phyloP scores from a whole-genome alignment of 345 rosid genomes.

The Pelargonium nanum region DNA sequence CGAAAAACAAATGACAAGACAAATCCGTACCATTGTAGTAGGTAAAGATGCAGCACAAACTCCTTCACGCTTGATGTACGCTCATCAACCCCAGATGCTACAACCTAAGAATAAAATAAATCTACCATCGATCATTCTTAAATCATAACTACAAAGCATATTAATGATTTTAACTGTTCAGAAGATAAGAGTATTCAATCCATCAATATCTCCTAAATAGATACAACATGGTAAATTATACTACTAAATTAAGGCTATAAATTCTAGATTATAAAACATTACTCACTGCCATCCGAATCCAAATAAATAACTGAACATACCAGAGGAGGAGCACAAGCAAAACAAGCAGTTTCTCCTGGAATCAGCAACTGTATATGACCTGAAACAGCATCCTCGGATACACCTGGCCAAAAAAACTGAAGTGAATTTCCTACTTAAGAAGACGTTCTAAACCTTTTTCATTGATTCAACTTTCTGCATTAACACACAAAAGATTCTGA shows the following conservation, averaged over 20 bases:
- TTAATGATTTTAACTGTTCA: background rate
- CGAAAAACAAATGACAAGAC: background rate
- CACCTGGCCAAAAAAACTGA: conserved; percentile 43
- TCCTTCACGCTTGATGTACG: conserved; percentile 86
- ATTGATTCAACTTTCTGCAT: background rate
- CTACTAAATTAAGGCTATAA: background rate
- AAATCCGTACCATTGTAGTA: conserved; percentile 60
- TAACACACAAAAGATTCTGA: background rate
- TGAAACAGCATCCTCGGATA: conserved; percentile 96
- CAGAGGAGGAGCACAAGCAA: conserved; percentile 97
- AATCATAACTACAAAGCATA: background rate
- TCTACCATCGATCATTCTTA: conserved; percentile 1
- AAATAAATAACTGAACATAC: conserved; percentile 28
- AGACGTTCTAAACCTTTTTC: background rate
- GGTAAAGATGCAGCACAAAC: conserved; percentile 97
- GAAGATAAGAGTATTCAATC: background rate
- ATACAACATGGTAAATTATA: background rate
- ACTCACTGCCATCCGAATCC: conserved; percentile 1
- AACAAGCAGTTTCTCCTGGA: conserved; percentile 97
- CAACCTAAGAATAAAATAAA: conserved; percentile 43
- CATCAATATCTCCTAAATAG: background rate
- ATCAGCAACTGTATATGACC: conserved; percentile 91
- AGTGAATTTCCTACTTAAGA: background rate
- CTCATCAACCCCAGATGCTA: conserved; percentile 96
- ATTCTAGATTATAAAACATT: background rate